Evolutionary conservation across 805 yeast species (phyloP).

Genomic region (Yarrowia keelungensis): DNA sequence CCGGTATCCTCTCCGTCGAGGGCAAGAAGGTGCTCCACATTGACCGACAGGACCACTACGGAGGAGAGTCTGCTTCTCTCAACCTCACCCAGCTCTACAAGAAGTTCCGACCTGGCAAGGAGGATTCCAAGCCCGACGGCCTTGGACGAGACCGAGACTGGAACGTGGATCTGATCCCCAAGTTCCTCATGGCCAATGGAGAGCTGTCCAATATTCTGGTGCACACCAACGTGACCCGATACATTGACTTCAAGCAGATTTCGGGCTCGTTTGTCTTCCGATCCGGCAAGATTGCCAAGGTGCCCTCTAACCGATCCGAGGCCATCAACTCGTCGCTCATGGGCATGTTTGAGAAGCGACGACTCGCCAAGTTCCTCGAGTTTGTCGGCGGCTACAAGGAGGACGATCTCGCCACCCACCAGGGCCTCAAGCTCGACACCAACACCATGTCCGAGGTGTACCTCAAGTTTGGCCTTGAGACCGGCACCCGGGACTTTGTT

Average conservation of each 20-base stretch:
- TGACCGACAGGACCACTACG: slow-evolving; percentile 95
- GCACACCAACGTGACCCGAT: slow-evolving; percentile 94
- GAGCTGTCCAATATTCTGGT: slow-evolving; percentile 94
- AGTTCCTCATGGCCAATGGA: slow-evolving; percentile 96
- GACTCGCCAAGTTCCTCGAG: slow-evolving; percentile 91
- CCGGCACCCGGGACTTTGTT: slow-evolving; percentile 92
- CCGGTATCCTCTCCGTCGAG: slow-evolving; percentile 94
- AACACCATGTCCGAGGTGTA: slow-evolving; percentile 93
- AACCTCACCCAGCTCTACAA: slow-evolving; percentile 62
- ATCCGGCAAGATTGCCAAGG: slow-evolving; percentile 89
- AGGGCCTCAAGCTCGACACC: slow-evolving; percentile 79
- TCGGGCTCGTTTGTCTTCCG: slow-evolving; percentile 95
- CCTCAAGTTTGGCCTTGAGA: slow-evolving; percentile 85
- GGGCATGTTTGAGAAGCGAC: slow-evolving; percentile 95
- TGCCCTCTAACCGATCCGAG: slow-evolving; percentile 89
- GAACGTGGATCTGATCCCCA: slow-evolving; percentile 97
- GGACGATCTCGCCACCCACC: slow-evolving; percentile 79
- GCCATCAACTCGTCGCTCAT: slow-evolving; percentile 89
- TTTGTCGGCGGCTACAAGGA: slow-evolving; percentile 84
- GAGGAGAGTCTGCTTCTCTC: slow-evolving; percentile 61
- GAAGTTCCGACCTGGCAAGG: slow-evolving; percentile 84
- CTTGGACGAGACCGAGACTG: slow-evolving; percentile 95
- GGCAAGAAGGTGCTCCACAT: slow-evolving; percentile 97
- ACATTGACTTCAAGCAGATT: slow-evolving; percentile 94
- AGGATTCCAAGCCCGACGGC: slow-evolving; percentile 61